Percentiles rank a stretch among this genome's conserved stretches.
Conservation (phyloP, 176 grass and related monocot genomes). For the Themeda triandra region DNA sequence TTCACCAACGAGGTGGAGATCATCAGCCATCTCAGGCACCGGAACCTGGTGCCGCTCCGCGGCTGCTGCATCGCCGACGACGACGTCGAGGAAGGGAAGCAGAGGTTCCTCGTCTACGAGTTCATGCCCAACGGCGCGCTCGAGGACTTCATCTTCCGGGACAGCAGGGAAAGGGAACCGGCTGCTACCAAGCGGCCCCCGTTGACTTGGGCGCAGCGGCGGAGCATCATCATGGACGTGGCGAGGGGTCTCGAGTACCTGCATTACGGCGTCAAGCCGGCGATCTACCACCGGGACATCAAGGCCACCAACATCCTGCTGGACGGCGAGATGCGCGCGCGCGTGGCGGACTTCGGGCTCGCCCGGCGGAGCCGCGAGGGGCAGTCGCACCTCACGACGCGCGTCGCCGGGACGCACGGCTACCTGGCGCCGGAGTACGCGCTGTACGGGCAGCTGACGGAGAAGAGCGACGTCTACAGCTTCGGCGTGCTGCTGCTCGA, state of each 20-base stretch:
- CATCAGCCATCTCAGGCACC: slow-evolving; percentile 83
- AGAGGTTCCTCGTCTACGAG: slow-evolving; percentile 78
- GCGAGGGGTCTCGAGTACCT: slow-evolving; percentile 75
- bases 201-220: slow-evolving; percentile 69
- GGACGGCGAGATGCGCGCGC: slow-evolving; percentile 64
- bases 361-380: slow-evolving; percentile 71
- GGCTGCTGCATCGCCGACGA: slow-evolving; percentile 83
- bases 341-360: slow-evolving; percentile 81
- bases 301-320: slow-evolving; percentile 91
- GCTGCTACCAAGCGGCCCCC: not conserved
- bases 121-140: slow-evolving; percentile 82
- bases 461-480: slow-evolving; percentile 94
- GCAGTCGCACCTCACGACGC: slow-evolving; percentile 88
- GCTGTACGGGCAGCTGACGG: slow-evolving; percentile 87
- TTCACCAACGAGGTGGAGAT: slow-evolving; percentile 89
- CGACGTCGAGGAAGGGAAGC: slow-evolving; percentile 61
- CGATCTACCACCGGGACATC: slow-evolving; percentile 88
- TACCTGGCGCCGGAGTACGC: slow-evolving; percentile 93
- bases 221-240: slow-evolving; percentile 76
- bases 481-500: slow-evolving; percentile 82
- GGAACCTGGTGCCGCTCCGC: slow-evolving; percentile 70
- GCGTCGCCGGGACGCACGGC: slow-evolving; percentile 87
- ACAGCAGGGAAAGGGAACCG: not conserved
- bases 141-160: slow-evolving; percentile 66
- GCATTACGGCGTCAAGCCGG: slow-evolving; percentile 90